Base-by-base conservation (phyloP, 768 basidiomycete species). In the Leccinum sublutescens region DNA sequence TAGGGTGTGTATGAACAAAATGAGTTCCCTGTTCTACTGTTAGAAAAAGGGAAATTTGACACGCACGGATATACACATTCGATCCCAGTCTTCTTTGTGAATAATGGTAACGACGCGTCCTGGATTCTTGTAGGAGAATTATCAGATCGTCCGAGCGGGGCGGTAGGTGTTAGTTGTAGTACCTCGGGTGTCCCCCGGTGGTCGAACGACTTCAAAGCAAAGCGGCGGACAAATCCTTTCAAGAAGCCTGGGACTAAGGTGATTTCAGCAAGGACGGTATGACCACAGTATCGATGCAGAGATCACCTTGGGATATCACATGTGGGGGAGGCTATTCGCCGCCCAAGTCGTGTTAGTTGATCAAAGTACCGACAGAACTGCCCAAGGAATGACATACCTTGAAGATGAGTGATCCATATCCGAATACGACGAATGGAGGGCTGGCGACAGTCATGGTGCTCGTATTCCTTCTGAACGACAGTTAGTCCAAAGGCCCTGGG, bases 361-460 rank as follows among this genome's bases (percentile, higher is more conserved):
- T 15, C 8, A 25, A 14, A 49, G 12, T 2, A 29, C 27, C 9
- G 29, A 48, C 19, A 15, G 19, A 58, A 6, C 9, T 40, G 9
- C 11, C 10, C 1, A 48, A 7, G 47, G 57, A 38, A 23, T n/a
- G 45, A 36, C 57, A 15, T 10, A 45, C 93, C 82, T 94, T 95
- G 82, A 89, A 95, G 57, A 95, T 95, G 43, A 95, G 80, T 4
- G 92, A 93, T 5, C 94, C 94, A 67, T 96, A 96, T 27, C 93
- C 93, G 65, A 95, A 96, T 15, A 95, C 89, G 52, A 90, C 78
- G 71, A 87, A 93, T 8, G 76, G 74, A 55, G 47, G 5, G 23
- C 10, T 19, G 17, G 64, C 15, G 49, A 27, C 17, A 6, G 23
- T 17, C 66, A 68, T 66, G 4, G 21, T 25, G 27, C 36, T n/a